These are phyloP conservation scores for Monosporozyma servazzii DNA, from an alignment of 805 yeast genomes.

Conservation along the genomic window DNA sequence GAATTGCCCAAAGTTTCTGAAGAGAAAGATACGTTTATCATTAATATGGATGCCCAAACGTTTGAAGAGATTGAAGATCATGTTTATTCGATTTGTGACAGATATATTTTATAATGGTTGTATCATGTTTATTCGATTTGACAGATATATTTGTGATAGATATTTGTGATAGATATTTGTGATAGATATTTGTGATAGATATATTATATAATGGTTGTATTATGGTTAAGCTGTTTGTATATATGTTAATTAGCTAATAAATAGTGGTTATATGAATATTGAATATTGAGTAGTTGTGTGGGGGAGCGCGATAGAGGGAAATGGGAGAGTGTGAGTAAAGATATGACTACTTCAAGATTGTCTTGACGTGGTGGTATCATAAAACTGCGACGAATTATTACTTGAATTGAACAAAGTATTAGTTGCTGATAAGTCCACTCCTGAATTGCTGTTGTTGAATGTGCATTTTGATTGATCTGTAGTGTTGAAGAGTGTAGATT, in stretches of 20 bases:
- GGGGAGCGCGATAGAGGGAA: too few species aligned
- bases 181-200: constrained; percentile 3
- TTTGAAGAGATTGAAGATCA: constrained; percentile 18
- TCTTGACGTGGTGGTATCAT: not conserved
- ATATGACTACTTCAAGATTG: too few species aligned
- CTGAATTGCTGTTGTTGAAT: not conserved
- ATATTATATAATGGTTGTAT: not conserved
- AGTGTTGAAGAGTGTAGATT: not conserved
- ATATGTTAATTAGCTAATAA: not conserved
- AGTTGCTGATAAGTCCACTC: not conserved
- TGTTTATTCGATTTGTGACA: constrained; percentile 3
- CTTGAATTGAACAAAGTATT: not conserved
- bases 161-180: not conserved
- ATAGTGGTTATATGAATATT: not conserved
- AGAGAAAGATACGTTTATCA: constrained; percentile 24
- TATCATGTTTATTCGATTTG: constrained; percentile 7
- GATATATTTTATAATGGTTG: not conserved
- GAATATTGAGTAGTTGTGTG: too few species aligned
- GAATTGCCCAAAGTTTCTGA: constrained; percentile 49
- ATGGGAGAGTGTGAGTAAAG: too few species aligned
- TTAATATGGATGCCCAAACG: constrained; percentile 24
- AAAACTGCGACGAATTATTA: not conserved
- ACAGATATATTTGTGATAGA: not conserved
- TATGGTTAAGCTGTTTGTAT: constrained; percentile 8
- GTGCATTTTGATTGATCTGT: not conserved